A percentile compares a stretch with the other conserved stretches of the same genome.
Evolutionary conservation across 2,329 filamentous ascomycete genomes (phyloP).

Genomic region (Diaporthe ilicicola): DNA sequence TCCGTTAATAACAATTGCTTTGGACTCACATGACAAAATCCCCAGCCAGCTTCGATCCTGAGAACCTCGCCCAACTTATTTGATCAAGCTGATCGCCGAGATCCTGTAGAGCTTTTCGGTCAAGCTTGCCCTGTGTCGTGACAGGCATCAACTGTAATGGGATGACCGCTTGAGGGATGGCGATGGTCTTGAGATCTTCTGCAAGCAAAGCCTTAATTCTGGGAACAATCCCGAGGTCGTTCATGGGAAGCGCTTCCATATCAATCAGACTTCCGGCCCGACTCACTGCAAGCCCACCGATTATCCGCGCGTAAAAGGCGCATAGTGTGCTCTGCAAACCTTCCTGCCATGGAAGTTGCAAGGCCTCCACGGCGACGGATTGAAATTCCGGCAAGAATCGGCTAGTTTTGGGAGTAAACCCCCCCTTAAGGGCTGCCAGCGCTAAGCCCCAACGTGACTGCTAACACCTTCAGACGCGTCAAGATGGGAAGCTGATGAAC

Average conservation of each 20-base stretch:
- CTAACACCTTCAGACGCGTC: too few species aligned
- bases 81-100: neutral
- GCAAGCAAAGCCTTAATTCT: neutral
- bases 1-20: neutral
- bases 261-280: neutral
- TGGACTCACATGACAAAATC: neutral
- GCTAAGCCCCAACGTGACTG: too few species aligned
- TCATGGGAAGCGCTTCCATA: neutral
- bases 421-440: too few species aligned
- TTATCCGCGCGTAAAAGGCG: neutral
- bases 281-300: neutral
- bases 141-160: neutral
- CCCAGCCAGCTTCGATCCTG: neutral
- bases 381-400: neutral
- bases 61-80: neutral
- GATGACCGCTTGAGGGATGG: neutral
- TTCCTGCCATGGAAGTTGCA: neutral
- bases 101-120: neutral
- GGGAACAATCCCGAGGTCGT: neutral
- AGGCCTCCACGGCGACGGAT: neutral
- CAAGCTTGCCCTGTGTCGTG: neutral
- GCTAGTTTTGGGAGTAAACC: neutral
- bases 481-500: too few species aligned
- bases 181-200: neutral
- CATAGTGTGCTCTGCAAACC: neutral